Conservation (phyloP, 2,329 filamentous ascomycete genomes). For the Periconia macrospinosa region DNA sequence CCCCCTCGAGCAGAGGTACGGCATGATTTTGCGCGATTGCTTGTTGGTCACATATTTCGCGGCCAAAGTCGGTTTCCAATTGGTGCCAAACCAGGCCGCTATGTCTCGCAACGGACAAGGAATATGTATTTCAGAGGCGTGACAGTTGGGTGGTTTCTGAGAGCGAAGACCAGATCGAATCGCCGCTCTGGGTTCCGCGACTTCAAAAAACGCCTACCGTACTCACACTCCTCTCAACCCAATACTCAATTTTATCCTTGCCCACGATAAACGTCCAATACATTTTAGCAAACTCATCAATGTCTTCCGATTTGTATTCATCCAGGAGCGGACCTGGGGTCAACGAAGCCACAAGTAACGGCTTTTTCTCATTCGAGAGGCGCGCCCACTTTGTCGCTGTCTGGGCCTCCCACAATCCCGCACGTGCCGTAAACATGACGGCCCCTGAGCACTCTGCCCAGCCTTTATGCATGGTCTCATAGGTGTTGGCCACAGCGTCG, state of each 20-base stretch:
- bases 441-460: slow-evolving; percentile 1
- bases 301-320: background rate
- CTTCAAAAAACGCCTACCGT: no score
- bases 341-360: background rate
- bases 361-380: background rate
- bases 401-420: slow-evolving; percentile 1
- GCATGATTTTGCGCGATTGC: no score
- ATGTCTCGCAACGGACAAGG: no score
- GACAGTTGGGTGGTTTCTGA: no score
- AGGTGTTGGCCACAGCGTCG: background rate
- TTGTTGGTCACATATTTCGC: no score
- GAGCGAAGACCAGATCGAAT: no score
- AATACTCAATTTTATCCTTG: background rate
- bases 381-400: background rate
- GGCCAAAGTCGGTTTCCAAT: no score
- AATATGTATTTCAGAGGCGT: no score
- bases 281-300: background rate
- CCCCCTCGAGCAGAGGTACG: no score
- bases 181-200: no score
- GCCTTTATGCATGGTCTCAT: background rate
- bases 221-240: background rate
- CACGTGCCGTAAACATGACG: background rate
- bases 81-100: no score
- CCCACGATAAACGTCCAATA: background rate
- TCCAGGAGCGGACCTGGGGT: background rate